Conservation (phyloP, 345 rosid genomes). For the Iberis pinnata region DNA sequence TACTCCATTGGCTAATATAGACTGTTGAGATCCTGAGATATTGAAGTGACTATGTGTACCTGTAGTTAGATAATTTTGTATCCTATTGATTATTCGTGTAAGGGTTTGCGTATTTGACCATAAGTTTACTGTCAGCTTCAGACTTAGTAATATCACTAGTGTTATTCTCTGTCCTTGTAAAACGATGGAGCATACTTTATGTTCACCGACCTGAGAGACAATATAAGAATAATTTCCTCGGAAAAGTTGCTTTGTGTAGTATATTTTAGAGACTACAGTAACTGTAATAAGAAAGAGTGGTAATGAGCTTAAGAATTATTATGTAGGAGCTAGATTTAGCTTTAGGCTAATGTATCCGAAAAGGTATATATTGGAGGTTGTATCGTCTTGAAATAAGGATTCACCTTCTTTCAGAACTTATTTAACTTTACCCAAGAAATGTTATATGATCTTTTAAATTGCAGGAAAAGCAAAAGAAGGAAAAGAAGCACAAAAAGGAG, state of each 20-base stretch:
- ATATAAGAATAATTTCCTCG: neutral
- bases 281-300: neutral
- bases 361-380: neutral
- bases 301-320: constrained; percentile 1
- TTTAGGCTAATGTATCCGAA: neutral
- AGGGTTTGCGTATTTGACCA: no score
- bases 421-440: constrained; percentile 4
- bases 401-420: neutral
- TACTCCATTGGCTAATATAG: no score
- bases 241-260: constrained; percentile 10
- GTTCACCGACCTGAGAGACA: neutral
- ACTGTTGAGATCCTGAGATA: no score
- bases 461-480: constrained; percentile 53
- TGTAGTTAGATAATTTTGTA: no score
- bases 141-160: neutral
- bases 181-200: neutral
- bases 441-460: constrained; percentile 10
- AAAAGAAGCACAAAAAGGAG: constrained; percentile 45
- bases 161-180: neutral
- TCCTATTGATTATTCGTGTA: no score
- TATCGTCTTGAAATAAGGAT: constrained; percentile 2
- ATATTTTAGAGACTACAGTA: neutral
- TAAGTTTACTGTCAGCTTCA: neutral
- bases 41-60: no score
- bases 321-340: neutral